A percentile compares a stretch with the other conserved stretches of the same genome.
Evolutionary conservation across 495 filamentous ascomycete genomes (phyloP).

Genomic region (Xanthoparmelia taractica): DNA sequence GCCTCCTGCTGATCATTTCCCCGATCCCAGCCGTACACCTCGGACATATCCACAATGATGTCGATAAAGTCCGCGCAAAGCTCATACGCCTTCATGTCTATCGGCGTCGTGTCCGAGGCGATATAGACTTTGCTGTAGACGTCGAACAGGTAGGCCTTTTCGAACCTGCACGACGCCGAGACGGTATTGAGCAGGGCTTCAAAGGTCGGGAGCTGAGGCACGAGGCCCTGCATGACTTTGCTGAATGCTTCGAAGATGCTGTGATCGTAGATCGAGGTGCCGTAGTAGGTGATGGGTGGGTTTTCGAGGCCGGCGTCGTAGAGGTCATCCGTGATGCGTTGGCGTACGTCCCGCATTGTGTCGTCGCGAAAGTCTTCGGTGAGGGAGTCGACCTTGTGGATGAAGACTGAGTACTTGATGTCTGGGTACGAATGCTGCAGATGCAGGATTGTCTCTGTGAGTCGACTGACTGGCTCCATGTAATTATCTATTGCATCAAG

Average conservation of each 20-base stretch:
- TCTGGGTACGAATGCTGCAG: slow-evolving; percentile 79
- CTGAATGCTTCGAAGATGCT: slow-evolving; percentile 96
- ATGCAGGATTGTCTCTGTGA: slow-evolving; percentile 78
- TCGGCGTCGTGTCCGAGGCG: slow-evolving; percentile 85
- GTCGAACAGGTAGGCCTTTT: slow-evolving; percentile 96
- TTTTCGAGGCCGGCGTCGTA: slow-evolving; percentile 87
- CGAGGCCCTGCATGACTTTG: slow-evolving; percentile 95
- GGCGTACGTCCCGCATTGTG: slow-evolving; percentile 87
- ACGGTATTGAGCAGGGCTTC: slow-evolving; percentile 88
- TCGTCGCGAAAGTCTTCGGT: slow-evolving; percentile 92
- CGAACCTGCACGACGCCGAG: slow-evolving; percentile 80
- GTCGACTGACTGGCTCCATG: slow-evolving; percentile 74
- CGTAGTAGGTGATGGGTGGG: slow-evolving; percentile 82
- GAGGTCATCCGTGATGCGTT: slow-evolving; percentile 94
- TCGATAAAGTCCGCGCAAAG: slow-evolving; percentile 98
- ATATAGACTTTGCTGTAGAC: slow-evolving; percentile 97
- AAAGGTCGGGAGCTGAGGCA: slow-evolving; percentile 83
- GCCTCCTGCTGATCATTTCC: slow-evolving; percentile 50
- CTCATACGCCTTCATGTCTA: slow-evolving; percentile 89
- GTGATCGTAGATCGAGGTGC: slow-evolving; percentile 96
- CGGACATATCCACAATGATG: slow-evolving; percentile 90
- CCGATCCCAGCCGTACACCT: slow-evolving; percentile 80
- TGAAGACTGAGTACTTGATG: slow-evolving; percentile 95
- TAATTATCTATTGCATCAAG: slow-evolving; percentile 98
- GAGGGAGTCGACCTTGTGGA: slow-evolving; percentile 94